Conservation (phyloP, 768 basidiomycete species). For the Tylopilus sp. region DNA sequence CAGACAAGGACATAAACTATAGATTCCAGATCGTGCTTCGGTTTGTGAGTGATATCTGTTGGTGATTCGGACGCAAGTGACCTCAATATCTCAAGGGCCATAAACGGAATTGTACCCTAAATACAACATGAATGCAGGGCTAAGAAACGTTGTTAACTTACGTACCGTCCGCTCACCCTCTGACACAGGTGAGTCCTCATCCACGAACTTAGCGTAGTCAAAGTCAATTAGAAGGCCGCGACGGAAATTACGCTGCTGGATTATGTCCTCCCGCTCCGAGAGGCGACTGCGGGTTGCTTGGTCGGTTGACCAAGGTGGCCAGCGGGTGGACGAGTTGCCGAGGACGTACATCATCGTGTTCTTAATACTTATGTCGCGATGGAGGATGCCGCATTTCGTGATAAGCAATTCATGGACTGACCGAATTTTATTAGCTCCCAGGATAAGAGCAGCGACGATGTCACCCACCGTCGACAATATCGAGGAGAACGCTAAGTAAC, state of each 20-base stretch:
- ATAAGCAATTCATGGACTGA: constrained; percentile 1
- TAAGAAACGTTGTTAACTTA: neutral
- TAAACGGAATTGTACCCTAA: neutral
- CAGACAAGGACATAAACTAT: too few species aligned
- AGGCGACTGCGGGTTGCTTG: neutral
- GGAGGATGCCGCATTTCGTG: neutral
- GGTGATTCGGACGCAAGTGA: too few species aligned
- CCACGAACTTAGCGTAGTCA: neutral
- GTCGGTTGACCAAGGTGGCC: neutral
- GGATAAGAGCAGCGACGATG: neutral
- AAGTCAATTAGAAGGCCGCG: constrained; percentile 3
- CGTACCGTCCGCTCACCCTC: neutral
- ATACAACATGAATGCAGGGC: neutral
- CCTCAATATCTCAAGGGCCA: neutral
- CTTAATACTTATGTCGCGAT: neutral
- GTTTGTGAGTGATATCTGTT: too few species aligned
- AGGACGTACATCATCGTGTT: neutral
- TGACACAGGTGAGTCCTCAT: neutral
- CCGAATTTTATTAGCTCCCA: neutral
- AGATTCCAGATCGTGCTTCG: too few species aligned
- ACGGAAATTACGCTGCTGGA: neutral
- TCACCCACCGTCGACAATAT: neutral
- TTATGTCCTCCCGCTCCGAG: neutral
- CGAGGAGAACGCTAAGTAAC: neutral
- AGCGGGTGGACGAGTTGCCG: neutral